Conservation (phyloP, 208 protist genomes). For the Naegleria fowleri region DNA sequence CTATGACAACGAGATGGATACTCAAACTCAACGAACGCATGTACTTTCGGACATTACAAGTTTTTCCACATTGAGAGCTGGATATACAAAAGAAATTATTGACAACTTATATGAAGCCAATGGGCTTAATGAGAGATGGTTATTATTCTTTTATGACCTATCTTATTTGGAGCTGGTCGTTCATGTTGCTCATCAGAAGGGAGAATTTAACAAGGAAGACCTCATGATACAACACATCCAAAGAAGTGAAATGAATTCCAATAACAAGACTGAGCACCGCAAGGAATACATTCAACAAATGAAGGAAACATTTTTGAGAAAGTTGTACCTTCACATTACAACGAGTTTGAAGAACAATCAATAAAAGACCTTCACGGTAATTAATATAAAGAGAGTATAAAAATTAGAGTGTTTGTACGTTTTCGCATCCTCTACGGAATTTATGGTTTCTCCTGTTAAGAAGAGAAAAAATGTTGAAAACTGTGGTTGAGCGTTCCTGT, state of each 20-base stretch:
- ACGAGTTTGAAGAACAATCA: background rate
- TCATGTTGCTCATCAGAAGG: background rate
- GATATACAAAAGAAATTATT: background rate
- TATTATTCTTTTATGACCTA: background rate
- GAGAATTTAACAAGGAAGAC: background rate
- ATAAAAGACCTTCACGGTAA: no score
- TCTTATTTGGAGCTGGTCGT: background rate
- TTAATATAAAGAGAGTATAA: no score
- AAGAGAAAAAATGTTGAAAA: no score
- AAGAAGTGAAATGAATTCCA: conserved; percentile 10
- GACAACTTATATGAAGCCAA: background rate
- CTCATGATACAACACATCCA: background rate
- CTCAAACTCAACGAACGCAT: background rate
- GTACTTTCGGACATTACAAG: background rate
- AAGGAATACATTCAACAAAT: conserved; percentile 5
- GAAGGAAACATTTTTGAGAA: conserved; percentile 1
- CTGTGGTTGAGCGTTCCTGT: no score
- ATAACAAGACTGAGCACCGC: background rate
- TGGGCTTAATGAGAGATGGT: background rate
- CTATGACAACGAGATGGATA: background rate
- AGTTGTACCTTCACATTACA: background rate
- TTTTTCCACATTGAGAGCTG: background rate
- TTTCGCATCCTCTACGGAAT: no score
- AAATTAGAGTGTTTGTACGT: no score
- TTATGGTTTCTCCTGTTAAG: no score